Evolutionary conservation across 225 moss, liverwort and hornwort species (phyloP).

Genomic region (Polytrichum formosum): DNA sequence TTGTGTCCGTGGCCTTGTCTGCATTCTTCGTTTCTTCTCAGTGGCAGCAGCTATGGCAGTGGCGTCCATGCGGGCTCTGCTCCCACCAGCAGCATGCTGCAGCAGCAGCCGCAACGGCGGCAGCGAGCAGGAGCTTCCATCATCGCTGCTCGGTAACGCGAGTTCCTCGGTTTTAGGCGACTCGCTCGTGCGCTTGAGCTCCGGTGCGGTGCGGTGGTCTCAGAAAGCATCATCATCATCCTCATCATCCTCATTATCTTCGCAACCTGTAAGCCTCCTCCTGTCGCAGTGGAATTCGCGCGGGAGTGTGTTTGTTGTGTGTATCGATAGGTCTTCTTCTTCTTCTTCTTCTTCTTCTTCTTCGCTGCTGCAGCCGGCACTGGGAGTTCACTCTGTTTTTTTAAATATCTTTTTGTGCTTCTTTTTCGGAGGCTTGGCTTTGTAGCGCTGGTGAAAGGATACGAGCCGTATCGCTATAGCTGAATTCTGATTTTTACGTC

Average conservation of each 20-base stretch:
- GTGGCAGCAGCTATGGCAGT: constrained; percentile 31
- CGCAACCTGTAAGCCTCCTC: constrained; percentile 23
- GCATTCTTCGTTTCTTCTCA: neutral
- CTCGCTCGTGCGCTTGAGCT: constrained; percentile 14
- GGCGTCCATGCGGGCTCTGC: constrained; percentile 22
- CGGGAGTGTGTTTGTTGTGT: neutral
- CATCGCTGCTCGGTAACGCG: neutral
- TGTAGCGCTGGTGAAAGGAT: too few relatives aligned
- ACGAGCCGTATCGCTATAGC: too few relatives aligned
- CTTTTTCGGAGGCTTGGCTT: neutral
- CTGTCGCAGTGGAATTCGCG: neutral
- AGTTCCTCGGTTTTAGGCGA: constrained; percentile 31
- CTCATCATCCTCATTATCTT: neutral
- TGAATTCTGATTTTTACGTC: too few relatives aligned
- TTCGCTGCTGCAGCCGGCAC: too few relatives aligned
- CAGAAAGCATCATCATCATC: neutral
- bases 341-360: too few relatives aligned
- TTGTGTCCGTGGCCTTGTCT: neutral
- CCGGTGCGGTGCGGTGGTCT: constrained; percentile 8
- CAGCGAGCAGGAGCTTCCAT: neutral
- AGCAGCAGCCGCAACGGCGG: constrained; percentile 7
- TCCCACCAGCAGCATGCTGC: neutral
- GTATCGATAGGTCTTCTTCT: neutral
- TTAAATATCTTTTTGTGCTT: neutral
- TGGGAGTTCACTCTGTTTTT: too few relatives aligned